A percentile compares a stretch with the other conserved stretches of the same genome.
Conservation (phyloP, 345 rosid species). For the Geranium brycei region DNA sequence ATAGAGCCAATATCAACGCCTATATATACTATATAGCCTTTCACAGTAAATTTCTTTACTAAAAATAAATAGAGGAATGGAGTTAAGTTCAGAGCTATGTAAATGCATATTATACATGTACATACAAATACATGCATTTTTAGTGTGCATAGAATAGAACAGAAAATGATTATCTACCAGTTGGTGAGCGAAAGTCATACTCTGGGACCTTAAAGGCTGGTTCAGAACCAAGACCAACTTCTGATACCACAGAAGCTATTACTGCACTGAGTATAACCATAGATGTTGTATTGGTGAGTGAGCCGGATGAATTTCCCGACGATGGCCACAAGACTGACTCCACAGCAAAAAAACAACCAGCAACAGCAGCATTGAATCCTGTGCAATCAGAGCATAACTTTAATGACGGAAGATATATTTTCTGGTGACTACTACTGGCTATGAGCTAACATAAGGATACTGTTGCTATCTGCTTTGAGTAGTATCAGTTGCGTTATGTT, state of each 20-base stretch:
- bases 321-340: slow-evolving; percentile 94
- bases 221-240: slow-evolving; percentile 77
- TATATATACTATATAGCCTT: too few relatives aligned
- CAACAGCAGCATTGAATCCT: slow-evolving; percentile 98
- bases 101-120: too few relatives aligned
- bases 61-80: too few relatives aligned
- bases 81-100: too few relatives aligned
- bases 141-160: not conserved
- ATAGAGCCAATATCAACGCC: too few relatives aligned
- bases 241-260: slow-evolving; percentile 71
- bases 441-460: not conserved
- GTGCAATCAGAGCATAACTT: slow-evolving; percentile 1
- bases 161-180: slow-evolving; percentile 33
- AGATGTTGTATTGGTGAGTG: slow-evolving; percentile 71
- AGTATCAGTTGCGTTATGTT: too few relatives aligned
- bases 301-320: slow-evolving; percentile 34
- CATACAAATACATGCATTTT: too few relatives aligned
- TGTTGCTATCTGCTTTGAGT: too few relatives aligned
- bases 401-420: not conserved
- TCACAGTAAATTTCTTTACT: too few relatives aligned
- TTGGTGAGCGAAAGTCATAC: slow-evolving; percentile 79
- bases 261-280: slow-evolving; percentile 90
- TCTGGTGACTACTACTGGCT: not conserved
- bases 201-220: slow-evolving; percentile 86
- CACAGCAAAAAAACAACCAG: slow-evolving; percentile 88